These are phyloP conservation scores for Zygotorulaspora florentina DNA, from an alignment of 805 yeast species.

Conservation along the genomic window DNA sequence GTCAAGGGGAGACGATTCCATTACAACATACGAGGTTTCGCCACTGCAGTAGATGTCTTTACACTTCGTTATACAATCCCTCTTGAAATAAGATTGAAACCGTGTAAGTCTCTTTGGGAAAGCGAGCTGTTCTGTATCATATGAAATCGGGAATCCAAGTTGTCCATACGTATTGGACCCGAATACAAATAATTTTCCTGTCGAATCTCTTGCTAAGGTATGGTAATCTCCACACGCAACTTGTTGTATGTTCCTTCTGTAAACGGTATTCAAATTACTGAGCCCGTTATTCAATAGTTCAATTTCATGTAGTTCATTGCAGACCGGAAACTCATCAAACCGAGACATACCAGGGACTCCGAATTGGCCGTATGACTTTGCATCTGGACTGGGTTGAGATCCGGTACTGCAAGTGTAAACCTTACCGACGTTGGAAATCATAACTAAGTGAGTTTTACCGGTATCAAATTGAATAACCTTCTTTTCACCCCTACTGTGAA, in stretches of 20 bases:
- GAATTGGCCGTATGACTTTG: slow-evolving; percentile 67
- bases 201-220: slow-evolving; percentile 60
- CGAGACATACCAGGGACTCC: slow-evolving; percentile 76
- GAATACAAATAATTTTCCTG: slow-evolving; percentile 77
- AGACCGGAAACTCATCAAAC: slow-evolving; percentile 49
- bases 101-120: slow-evolving; percentile 55
- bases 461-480: slow-evolving; percentile 45
- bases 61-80: slow-evolving; percentile 45
- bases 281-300: slow-evolving; percentile 30
- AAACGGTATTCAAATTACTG: slow-evolving; percentile 15
- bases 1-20: slow-evolving; percentile 15
- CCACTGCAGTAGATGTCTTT: slow-evolving; percentile 64
- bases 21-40: slow-evolving; percentile 53
- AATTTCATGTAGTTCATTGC: slow-evolving; percentile 46
- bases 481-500: slow-evolving; percentile 43
- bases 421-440: slow-evolving; percentile 54
- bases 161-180: slow-evolving; percentile 87
- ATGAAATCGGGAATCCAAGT: slow-evolving; percentile 63
- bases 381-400: slow-evolving; percentile 21
- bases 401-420: slow-evolving; percentile 58
- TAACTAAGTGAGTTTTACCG: slow-evolving; percentile 69
- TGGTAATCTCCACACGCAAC: slow-evolving; percentile 75
- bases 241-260: slow-evolving; percentile 45
- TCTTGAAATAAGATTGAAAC: slow-evolving; percentile 39
- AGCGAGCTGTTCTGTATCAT: slow-evolving; percentile 62